Base-by-base conservation (phyloP, 495 filamentous ascomycete genomes). In the Lophium mytilinum region DNA sequence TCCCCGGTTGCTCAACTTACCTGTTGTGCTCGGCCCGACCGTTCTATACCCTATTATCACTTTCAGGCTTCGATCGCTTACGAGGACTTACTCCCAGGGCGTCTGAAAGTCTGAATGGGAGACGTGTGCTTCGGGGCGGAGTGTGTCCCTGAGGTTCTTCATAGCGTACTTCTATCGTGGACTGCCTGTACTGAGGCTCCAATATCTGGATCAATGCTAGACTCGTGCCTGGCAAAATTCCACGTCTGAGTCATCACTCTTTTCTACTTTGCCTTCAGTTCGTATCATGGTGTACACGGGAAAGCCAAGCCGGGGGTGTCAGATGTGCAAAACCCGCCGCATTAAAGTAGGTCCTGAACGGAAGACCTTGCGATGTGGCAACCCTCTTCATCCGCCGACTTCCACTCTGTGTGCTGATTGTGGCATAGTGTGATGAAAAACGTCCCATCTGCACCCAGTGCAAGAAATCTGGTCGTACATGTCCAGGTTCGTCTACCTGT, bases 391-490 rank as follows among this genome's bases (percentile, higher is more conserved):
- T 33, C 37, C 30, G 34, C 52, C 39, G 34, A 15, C 37, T 18
- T 19, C 50, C 12, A 14, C 12, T 57, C 36, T 34, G 24, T n/a
- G 34, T 42, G 41, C 60, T 63, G 33, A 55, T 52, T 40, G 33
- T 42, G 12, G 9, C 30, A 19, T 55, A 70, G 68, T 70, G 68
- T 51, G 68, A 69, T 52, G 66, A 68, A 50, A 58, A 50, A 39
- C 61, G 66, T 11, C 68, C 68, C 50, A 61, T 45, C 33, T 70
- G 68, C 50, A 58, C 48, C 24, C 66, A 65, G 53, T 70, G 68
- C 50, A 56, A 55, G 43, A 65, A 63, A 52, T 50, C 58, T 17
- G 57, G 61, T n/a, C 64, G 66, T 4, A 43, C 15, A 24, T 70
- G 68, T 45, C 68, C 68, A 9, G 68, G 24, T 30, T 6, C 2